Evolutionary conservation across 176 grass and related monocot species (phyloP).

Genomic region (Cocos nucifera): DNA sequence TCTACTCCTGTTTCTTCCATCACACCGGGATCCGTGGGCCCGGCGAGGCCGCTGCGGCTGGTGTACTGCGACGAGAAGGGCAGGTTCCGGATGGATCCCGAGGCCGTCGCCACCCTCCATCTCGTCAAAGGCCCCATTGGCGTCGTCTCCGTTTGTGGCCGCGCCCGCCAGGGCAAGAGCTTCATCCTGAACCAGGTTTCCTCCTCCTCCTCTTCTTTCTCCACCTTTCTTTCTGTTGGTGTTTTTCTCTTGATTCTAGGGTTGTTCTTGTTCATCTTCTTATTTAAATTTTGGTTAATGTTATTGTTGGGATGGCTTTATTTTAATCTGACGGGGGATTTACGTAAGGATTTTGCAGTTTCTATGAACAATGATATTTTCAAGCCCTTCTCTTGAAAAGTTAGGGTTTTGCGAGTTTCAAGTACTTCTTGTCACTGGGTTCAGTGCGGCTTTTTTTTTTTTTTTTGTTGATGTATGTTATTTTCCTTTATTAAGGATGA

Average conservation of each 20-base stretch:
- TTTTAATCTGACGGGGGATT: no score
- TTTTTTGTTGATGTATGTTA: no score
- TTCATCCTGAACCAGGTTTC: conserved; percentile 67
- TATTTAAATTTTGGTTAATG: no score
- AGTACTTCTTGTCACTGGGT: no score
- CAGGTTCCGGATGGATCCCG: conserved; percentile 62
- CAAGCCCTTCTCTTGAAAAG: no score
- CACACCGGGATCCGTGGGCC: conserved; percentile 6
- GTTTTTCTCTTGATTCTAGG: neutral
- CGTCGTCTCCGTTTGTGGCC: conserved; percentile 65
- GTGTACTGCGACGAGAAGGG: conserved; percentile 67
- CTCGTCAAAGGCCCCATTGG: conserved; percentile 64
- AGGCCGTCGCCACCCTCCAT: conserved; percentile 57
- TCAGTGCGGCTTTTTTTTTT: no score
- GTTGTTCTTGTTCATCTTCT: neutral
- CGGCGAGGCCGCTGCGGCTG: conserved; percentile 46
- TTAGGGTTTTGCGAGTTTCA: no score
- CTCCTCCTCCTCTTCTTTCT: neutral
- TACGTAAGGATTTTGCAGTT: no score
- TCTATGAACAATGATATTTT: no score
- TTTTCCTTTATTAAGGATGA: no score
- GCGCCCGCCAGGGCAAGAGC: conserved; percentile 80
- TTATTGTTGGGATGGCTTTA: no score
- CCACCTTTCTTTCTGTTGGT: neutral
- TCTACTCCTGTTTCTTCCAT: conserved; percentile 16